Evolutionary conservation across 257 asterid species (phyloP).

Genomic region (Datura wrightii): DNA sequence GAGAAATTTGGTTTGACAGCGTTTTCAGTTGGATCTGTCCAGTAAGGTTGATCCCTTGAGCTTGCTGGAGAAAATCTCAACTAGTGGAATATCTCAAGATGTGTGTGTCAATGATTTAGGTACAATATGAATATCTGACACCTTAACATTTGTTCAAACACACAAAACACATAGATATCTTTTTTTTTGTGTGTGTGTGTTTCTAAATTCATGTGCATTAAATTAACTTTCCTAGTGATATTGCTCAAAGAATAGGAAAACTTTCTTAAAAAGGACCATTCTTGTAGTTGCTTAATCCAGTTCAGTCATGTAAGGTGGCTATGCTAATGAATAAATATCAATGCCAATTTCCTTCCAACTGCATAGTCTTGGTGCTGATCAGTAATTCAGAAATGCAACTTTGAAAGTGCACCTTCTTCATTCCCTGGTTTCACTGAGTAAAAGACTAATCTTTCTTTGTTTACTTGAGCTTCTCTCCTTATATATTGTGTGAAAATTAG

Average conservation of each 20-base stretch:
- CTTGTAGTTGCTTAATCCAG: not conserved
- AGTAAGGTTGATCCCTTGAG: constrained; percentile 78
- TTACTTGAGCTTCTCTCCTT: not conserved
- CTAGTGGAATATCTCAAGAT: constrained; percentile 80
- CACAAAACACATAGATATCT: not conserved
- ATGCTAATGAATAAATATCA: not conserved
- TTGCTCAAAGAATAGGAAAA: not conserved
- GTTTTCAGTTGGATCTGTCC: constrained; percentile 63
- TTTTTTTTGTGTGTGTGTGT: not conserved
- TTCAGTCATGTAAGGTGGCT: not conserved
- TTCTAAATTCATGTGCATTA: not conserved
- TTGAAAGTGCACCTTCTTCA: not conserved
- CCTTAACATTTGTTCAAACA: not conserved
- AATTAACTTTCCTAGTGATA: not conserved
- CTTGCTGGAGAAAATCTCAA: constrained; percentile 77
- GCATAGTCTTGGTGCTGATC: not conserved
- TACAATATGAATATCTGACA: constrained; percentile 39
- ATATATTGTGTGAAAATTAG: not conserved
- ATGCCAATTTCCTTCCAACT: not conserved
- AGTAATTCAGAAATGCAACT: not conserved
- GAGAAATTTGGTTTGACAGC: constrained; percentile 48
- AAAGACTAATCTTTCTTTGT: not conserved
- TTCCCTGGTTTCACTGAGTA: not conserved
- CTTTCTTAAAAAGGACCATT: not conserved
- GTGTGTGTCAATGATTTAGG: constrained; percentile 89